A percentile compares a stretch with the other conserved stretches of the same genome.
These are phyloP conservation scores for Ambrosiella xylebori DNA, from an alignment of 2,329 filamentous ascomycete genomes.

Conservation along the genomic window DNA sequence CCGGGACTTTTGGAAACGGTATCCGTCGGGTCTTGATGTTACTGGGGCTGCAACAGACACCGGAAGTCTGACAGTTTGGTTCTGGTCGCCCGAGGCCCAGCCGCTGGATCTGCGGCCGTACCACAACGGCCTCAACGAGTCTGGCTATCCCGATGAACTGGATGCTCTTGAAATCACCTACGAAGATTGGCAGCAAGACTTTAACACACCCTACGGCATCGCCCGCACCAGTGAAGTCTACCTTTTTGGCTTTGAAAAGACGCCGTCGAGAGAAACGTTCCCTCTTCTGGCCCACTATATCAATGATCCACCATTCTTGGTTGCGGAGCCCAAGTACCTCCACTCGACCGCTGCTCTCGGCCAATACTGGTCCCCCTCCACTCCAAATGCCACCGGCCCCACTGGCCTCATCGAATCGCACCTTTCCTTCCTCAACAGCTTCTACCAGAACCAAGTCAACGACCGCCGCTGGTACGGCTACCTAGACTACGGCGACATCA, in stretches of 20 bases:
- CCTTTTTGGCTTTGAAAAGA: constrained; percentile 33
- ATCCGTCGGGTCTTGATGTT: constrained; percentile 40
- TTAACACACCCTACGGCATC: constrained; percentile 39
- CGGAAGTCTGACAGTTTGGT: constrained; percentile 39
- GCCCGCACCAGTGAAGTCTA: constrained; percentile 40
- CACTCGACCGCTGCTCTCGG: constrained; percentile 35
- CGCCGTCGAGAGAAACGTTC: constrained; percentile 31
- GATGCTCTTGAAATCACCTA: constrained; percentile 47
- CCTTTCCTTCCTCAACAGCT: constrained; percentile 38
- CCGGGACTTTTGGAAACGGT: constrained; percentile 46
- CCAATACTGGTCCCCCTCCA: constrained; percentile 33
- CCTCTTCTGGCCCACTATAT: constrained; percentile 26
- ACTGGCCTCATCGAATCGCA: constrained; percentile 28
- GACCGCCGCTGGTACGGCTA: constrained; percentile 46
- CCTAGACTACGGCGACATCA: constrained; percentile 43
- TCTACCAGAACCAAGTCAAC: constrained; percentile 37
- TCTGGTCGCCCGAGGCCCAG: constrained; percentile 38
- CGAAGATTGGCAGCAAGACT: constrained; percentile 40
- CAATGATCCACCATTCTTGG: constrained; percentile 34
- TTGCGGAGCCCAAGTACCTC: constrained; percentile 31
- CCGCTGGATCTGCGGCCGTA: constrained; percentile 40
- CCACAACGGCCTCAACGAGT: constrained; percentile 38
- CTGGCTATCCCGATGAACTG: constrained; percentile 38
- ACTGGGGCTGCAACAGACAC: constrained; percentile 29
- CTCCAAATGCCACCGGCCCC: background rate